Conservation (phyloP, 2,329 filamentous ascomycete species). For the Botrytis medusae region DNA sequence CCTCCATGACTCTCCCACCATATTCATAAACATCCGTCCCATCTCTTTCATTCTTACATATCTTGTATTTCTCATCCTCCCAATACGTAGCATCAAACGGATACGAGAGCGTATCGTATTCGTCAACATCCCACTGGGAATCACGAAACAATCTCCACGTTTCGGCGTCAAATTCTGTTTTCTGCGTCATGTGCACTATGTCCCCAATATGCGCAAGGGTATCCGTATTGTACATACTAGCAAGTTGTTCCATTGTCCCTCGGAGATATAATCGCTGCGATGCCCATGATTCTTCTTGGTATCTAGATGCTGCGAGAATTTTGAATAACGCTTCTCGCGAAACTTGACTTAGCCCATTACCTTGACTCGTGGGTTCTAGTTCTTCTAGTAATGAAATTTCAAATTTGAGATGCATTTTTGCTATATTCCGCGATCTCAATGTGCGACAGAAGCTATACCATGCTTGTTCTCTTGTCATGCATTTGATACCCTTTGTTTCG, state of each 20-base stretch:
- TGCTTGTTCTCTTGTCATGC: neutral
- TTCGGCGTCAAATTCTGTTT: neutral
- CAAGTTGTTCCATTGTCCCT: neutral
- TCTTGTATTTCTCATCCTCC: neutral
- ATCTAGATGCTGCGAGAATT: accelerated
- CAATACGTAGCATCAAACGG: neutral
- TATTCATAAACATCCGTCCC: neutral
- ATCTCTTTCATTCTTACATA: too few species aligned
- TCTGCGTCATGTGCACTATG: neutral
- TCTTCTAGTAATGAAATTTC: neutral
- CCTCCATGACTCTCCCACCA: neutral
- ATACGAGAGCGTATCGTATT: neutral
- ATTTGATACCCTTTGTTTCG: neutral
- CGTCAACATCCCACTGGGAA: neutral
- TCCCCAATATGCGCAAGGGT: neutral
- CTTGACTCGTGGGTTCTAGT: neutral
- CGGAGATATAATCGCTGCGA: neutral
- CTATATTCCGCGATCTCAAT: accelerated
- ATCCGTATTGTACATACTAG: neutral
- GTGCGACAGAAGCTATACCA: neutral
- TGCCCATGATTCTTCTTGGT: neutral
- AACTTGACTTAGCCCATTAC: neutral
- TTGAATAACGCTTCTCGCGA: neutral
- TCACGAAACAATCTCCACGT: neutral
- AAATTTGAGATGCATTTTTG: neutral